Conservation (phyloP, 2,329 filamentous ascomycete species). For the Penicillium sp. region DNA sequence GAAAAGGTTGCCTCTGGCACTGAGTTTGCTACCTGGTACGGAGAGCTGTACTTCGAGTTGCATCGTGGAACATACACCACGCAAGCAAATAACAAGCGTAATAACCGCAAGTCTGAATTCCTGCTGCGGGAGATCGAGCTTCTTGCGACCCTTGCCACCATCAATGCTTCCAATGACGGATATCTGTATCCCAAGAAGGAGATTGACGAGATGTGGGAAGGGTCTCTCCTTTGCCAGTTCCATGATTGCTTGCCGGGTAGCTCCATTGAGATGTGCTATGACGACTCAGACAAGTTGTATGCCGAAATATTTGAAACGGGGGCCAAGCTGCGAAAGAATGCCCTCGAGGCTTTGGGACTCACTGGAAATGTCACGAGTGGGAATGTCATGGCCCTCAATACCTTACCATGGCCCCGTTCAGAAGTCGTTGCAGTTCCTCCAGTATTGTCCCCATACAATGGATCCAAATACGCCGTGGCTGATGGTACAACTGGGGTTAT, state of each 20-base stretch:
- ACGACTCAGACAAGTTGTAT: constrained; percentile 90
- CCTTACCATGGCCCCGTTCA: constrained; percentile 77
- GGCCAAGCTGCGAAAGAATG: constrained; percentile 66
- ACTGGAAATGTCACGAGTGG: constrained; percentile 43
- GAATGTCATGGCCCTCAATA: constrained; percentile 70
- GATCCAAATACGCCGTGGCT: constrained; percentile 43
- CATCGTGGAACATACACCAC: constrained; percentile 97
- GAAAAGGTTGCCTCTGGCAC: constrained; percentile 66
- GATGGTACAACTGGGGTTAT: constrained; percentile 48
- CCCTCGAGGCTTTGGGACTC: constrained; percentile 66
- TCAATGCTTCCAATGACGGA: constrained; percentile 56
- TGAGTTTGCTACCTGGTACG: constrained; percentile 91
- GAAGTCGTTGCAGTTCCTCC: constrained; percentile 66
- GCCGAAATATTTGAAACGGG: constrained; percentile 76
- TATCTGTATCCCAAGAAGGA: constrained; percentile 93
- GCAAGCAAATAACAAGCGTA: constrained; percentile 93
- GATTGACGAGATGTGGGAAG: constrained; percentile 96
- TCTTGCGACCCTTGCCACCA: constrained; percentile 77
- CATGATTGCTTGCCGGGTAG: constrained; percentile 95
- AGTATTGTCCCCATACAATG: constrained; percentile 21
- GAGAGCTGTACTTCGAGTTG: constrained; percentile 95
- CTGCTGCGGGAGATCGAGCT: constrained; percentile 85
- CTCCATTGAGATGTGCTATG: constrained; percentile 96
- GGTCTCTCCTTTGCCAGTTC: constrained; percentile 88
- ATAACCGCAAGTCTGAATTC: constrained; percentile 83